Percentiles rank a stretch among this genome's conserved stretches.
Evolutionary conservation across 306 rosid genomes (phyloP).

Genomic region (Dryas octopetala): DNA sequence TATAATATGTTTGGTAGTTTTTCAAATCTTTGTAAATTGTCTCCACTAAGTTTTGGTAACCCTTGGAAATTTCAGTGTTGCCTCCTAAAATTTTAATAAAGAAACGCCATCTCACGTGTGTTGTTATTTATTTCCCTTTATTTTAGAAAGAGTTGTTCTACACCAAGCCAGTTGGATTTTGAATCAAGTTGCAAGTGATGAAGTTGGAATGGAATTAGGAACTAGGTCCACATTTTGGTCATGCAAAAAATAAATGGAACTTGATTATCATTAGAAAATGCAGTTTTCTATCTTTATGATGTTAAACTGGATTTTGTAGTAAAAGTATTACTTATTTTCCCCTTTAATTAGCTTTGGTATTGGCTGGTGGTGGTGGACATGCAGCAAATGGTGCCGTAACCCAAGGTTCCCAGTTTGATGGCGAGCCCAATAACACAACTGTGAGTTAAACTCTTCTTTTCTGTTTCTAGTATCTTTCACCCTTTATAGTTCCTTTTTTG

Average conservation of each 20-base stretch:
- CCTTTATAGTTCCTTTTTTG: not conserved
- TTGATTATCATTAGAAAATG: not conserved
- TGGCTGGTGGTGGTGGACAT: conserved; percentile 96
- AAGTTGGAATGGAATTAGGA: not conserved
- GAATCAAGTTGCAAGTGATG: not conserved
- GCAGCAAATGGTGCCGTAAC: conserved; percentile 59
- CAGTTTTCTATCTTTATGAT: too few relatives aligned
- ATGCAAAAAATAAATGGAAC: not conserved
- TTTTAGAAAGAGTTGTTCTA: not conserved
- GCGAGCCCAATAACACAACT: conserved; percentile 82
- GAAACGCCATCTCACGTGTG: not conserved
- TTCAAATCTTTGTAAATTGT: not conserved
- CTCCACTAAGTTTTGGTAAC: not conserved
- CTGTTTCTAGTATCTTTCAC: conserved; percentile 7
- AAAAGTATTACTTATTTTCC: conserved; percentile 3
- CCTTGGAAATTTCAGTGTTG: not conserved
- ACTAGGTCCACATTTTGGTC: not conserved
- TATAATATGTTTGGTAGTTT: not conserved
- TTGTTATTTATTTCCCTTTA: not conserved
- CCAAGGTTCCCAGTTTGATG: conserved; percentile 81
- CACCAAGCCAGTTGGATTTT: conserved; percentile 7
- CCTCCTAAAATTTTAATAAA: not conserved
- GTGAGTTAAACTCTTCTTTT: conserved; percentile 50
- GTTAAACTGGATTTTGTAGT: not conserved
- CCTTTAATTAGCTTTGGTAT: conserved; percentile 66